Percentiles rank a stretch among this genome's conserved stretches.
Conservation (phyloP, 2,329 filamentous ascomycete genomes). For the Echinosphaeria canescens region DNA sequence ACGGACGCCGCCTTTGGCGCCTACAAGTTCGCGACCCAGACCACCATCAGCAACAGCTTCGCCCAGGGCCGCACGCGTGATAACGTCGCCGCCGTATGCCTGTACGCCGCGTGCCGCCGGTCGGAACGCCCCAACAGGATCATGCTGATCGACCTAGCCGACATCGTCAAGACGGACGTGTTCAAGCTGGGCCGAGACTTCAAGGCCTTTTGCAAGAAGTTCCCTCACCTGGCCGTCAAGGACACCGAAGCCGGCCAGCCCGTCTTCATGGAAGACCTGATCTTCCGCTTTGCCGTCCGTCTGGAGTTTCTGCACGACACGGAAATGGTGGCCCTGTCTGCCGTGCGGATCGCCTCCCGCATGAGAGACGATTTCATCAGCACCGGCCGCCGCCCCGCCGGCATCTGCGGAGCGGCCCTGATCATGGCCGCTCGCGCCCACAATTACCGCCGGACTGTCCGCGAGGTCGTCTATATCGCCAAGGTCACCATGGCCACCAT, state of each 20-base stretch:
- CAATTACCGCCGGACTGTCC: slow-evolving; percentile 81
- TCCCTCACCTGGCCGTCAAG: slow-evolving; percentile 25
- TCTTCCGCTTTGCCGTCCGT: slow-evolving; percentile 75
- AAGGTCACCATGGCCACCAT: slow-evolving; percentile 92
- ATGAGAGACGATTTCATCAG: slow-evolving; percentile 98
- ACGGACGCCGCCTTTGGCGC: slow-evolving; percentile 47
- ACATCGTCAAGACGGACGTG: slow-evolving; percentile 66
- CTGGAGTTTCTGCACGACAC: slow-evolving; percentile 76
- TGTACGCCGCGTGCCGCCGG: slow-evolving; percentile 78
- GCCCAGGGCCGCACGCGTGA: slow-evolving; percentile 70
- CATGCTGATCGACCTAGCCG: slow-evolving; percentile 91
- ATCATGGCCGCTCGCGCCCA: slow-evolving; percentile 95
- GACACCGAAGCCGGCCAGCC: slow-evolving; percentile 28
- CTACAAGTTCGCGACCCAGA: slow-evolving; percentile 52
- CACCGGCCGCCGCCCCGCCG: slow-evolving; percentile 78
- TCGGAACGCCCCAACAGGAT: slow-evolving; percentile 58
- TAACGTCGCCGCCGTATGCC: slow-evolving; percentile 72
- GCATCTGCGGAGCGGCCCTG: slow-evolving; percentile 82
- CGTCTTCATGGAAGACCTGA: slow-evolving; percentile 73
- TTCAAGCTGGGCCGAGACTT: slow-evolving; percentile 83
- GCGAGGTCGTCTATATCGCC: slow-evolving; percentile 94
- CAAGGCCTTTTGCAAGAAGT: slow-evolving; percentile 54
- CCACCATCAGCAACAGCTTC: slow-evolving; percentile 53
- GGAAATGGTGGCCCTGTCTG: slow-evolving; percentile 71
- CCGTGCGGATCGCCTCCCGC: slow-evolving; percentile 66